These are phyloP conservation scores for Penicillium glabrum DNA, from an alignment of 2,329 filamentous ascomycete genomes.

Conservation along the genomic window DNA sequence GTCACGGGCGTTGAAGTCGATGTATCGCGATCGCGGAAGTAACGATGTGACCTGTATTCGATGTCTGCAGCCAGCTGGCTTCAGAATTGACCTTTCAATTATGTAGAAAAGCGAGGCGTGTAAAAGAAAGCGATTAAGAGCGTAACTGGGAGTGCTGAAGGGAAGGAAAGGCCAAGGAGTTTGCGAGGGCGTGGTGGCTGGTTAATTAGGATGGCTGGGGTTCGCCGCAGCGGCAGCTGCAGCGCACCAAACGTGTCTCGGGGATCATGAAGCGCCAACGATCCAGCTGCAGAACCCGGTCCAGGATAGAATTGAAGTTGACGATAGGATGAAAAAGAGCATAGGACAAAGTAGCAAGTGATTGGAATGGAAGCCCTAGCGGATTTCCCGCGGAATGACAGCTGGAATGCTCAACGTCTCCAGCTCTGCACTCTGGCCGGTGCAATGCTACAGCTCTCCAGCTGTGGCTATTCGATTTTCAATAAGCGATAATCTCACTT, in stretches of 20 bases:
- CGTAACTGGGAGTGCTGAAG: neutral
- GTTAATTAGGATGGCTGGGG: conserved; percentile 45
- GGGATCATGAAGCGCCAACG: conserved; percentile 15
- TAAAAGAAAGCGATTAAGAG: neutral
- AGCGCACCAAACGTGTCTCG: conserved; percentile 23
- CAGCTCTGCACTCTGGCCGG: neutral
- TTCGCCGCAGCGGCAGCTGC: conserved; percentile 21
- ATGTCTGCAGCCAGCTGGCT: neutral
- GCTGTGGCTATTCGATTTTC: neutral
- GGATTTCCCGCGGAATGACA: neutral
- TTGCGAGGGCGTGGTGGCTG: conserved; percentile 30
- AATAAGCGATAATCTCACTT: neutral
- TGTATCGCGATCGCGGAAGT: conserved; percentile 14
- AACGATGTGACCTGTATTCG: neutral
- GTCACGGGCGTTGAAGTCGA: conserved; percentile 15
- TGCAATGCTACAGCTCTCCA: neutral
- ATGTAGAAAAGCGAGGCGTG: neutral
- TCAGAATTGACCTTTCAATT: neutral
- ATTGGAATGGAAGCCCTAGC: neutral
- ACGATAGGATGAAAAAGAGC: neutral
- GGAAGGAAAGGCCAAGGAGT: conserved; percentile 12
- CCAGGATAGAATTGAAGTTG: neutral
- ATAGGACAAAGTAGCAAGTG: neutral
- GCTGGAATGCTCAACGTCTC: conserved; percentile 4
- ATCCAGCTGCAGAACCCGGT: neutral